These are phyloP conservation scores for Colletotrichum tropicicola DNA, from an alignment of 2,329 filamentous ascomycete genomes.

Conservation along the genomic window DNA sequence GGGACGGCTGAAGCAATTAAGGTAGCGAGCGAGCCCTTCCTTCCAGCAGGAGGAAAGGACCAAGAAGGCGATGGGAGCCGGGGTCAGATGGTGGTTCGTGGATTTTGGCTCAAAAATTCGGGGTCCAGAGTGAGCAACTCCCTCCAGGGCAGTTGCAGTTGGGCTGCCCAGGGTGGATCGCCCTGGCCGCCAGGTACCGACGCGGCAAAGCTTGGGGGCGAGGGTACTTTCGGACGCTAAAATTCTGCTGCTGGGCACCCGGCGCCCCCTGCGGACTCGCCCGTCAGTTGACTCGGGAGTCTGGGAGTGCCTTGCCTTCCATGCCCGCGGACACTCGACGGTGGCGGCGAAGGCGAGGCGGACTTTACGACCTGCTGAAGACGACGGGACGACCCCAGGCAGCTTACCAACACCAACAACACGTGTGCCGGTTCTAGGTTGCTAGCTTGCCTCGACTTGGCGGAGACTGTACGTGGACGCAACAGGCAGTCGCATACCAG, in stretches of 20 bases:
- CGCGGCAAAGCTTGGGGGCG: conserved; percentile 5
- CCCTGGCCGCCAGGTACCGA: conserved; percentile 1
- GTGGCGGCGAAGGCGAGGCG: conserved; percentile 17
- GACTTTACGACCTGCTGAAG: conserved; percentile 8
- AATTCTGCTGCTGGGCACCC: conserved; percentile 13
- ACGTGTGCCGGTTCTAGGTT: background rate
- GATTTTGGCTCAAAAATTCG: conserved; percentile 24
- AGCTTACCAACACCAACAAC: conserved; percentile 14
- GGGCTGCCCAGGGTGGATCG: background rate
- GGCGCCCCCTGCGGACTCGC: conserved; percentile 18
- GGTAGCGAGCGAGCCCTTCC: conserved; percentile 10
- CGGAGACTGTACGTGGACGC: background rate
- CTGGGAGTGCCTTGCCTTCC: conserved; percentile 20
- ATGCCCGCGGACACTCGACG: background rate
- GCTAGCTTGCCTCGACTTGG: background rate
- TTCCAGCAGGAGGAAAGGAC: background rate
- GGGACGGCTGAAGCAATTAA: conserved; percentile 24
- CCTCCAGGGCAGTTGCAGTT: background rate
- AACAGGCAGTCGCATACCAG: background rate
- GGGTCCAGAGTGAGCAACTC: conserved; percentile 23
- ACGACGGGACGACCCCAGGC: background rate
- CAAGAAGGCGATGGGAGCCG: background rate
- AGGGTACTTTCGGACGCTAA: conserved; percentile 1
- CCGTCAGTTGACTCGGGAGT: conserved; percentile 19
- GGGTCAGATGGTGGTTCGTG: conserved; percentile 25